phyloP scores from a whole-genome alignment of 148 eudicot species.

The Persicaria maculosa region DNA sequence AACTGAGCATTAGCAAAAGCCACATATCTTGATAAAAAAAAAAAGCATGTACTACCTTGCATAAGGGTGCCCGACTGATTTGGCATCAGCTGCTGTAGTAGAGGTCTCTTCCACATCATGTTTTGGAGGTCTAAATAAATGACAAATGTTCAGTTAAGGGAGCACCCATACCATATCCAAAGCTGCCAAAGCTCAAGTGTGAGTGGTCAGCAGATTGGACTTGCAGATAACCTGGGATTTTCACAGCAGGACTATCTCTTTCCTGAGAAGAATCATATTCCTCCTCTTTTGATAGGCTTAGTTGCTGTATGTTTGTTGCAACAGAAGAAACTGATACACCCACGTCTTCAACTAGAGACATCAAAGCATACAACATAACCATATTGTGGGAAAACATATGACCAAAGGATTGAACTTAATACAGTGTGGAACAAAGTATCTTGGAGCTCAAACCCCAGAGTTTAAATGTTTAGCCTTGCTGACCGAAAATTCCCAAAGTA shows the following conservation, averaged over 20 bases:
- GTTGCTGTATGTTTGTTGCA: slow-evolving; percentile 54
- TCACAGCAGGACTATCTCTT: slow-evolving; percentile 63
- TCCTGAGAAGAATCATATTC: slow-evolving; percentile 30
- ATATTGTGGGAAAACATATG: too few relatives aligned
- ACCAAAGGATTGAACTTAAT: too few relatives aligned
- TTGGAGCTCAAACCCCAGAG: too few relatives aligned
- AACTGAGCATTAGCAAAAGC: too few relatives aligned
- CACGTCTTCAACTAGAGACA: slow-evolving; percentile 30
- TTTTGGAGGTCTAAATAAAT: slow-evolving; percentile 34
- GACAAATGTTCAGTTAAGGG: slow-evolving; percentile 40
- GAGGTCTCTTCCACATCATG: slow-evolving; percentile 40
- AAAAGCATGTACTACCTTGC: slow-evolving; percentile 52
- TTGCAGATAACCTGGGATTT: slow-evolving; percentile 76
- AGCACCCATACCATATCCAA: slow-evolving; percentile 48
- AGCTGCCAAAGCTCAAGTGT: slow-evolving; percentile 93
- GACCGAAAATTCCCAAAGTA: too few relatives aligned
- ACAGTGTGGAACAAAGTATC: too few relatives aligned
- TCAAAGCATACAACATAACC: too few relatives aligned
- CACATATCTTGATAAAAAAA: too few relatives aligned
- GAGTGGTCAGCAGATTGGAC: slow-evolving; percentile 63
- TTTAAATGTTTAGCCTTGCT: too few relatives aligned
- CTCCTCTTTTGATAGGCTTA: slow-evolving; percentile 42
- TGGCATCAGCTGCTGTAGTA: slow-evolving; percentile 43
- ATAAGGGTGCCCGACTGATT: slow-evolving; percentile 45
- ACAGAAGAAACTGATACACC: slow-evolving; percentile 50